phyloP scores from a whole-genome alignment of 2,329 filamentous ascomycete species.

The Fusarium sp. region DNA sequence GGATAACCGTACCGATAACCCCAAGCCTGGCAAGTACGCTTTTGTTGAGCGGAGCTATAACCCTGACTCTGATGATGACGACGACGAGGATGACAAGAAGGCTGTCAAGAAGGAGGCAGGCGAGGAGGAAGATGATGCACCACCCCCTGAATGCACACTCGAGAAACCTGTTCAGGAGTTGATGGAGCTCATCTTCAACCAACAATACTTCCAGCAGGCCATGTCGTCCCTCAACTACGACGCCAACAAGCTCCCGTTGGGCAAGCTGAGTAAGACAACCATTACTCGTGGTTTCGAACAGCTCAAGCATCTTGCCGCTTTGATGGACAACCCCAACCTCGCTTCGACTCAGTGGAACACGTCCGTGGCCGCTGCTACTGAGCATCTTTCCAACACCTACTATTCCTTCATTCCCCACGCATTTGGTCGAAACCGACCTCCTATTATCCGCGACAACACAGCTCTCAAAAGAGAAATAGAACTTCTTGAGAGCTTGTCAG shows the following conservation, averaged over 20 bases:
- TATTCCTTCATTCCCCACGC: constrained; percentile 86
- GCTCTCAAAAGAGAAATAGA: constrained; percentile 82
- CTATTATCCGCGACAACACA: constrained; percentile 69
- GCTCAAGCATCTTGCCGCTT: constrained; percentile 79
- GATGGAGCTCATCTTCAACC: constrained; percentile 87
- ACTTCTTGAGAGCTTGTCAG: constrained; percentile 82
- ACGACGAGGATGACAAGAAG: constrained; percentile 53
- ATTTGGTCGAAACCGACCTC: constrained; percentile 81
- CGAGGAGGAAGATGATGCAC: constrained; percentile 52
- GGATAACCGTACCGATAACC: constrained; percentile 65
- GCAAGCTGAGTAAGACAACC: constrained; percentile 85
- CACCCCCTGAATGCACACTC: constrained; percentile 68
- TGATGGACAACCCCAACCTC: constrained; percentile 68
- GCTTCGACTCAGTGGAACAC: constrained; percentile 60
- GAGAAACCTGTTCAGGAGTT: constrained; percentile 72
- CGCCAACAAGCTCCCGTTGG: constrained; percentile 81
- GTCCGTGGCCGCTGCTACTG: constrained; percentile 59
- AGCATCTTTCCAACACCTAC: constrained; percentile 80
- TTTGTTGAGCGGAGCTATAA: constrained; percentile 86
- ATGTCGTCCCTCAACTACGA: constrained; percentile 80
- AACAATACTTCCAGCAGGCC: constrained; percentile 74
- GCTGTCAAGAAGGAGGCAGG: constrained; percentile 54
- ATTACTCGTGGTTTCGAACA: constrained; percentile 81
- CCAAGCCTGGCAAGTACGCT: constrained; percentile 78
- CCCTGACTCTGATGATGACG: constrained; percentile 69